These are phyloP conservation scores for Blumeria hordei DNA, from an alignment of 2,329 filamentous ascomycete genomes.

Conservation along the genomic window DNA sequence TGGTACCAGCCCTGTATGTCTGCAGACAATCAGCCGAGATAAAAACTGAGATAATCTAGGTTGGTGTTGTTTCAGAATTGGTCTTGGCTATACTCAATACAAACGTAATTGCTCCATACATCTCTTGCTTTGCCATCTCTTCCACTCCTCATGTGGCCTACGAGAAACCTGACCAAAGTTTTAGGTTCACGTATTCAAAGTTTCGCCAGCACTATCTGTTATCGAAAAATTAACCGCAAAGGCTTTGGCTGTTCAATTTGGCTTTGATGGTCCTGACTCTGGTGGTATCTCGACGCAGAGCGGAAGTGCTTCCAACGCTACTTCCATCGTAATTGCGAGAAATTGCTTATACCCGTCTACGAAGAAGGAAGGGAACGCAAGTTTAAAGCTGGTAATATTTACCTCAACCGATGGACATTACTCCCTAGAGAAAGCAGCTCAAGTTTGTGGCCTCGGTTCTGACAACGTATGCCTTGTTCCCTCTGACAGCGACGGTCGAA, in stretches of 20 bases:
- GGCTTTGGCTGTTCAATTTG: constrained; percentile 52
- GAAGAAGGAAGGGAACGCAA: constrained; percentile 46
- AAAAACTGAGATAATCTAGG: constrained; percentile 19
- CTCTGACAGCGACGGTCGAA: constrained; percentile 47
- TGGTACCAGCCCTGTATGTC: constrained; percentile 54
- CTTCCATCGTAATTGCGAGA: constrained; percentile 65
- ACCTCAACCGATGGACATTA: constrained; percentile 85
- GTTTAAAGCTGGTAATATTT: constrained; percentile 52
- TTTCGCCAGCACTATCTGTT: constrained; percentile 67
- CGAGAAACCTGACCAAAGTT: constrained; percentile 3
- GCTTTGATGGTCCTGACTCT: constrained; percentile 40
- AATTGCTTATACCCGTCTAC: constrained; percentile 65
- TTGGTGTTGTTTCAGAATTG: constrained; percentile 66
- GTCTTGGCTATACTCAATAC: constrained; percentile 74
- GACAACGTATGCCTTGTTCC: constrained; percentile 48
- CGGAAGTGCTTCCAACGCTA: constrained; percentile 64
- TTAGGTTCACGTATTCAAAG: constrained; percentile 71
- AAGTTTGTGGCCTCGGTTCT: constrained; percentile 65
- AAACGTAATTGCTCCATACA: constrained; percentile 28
- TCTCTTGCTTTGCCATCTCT: too few relatives aligned
- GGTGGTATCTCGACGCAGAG: constrained; percentile 53
- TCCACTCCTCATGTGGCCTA: not conserved
- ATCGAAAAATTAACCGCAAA: constrained; percentile 67
- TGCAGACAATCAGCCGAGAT: not conserved
- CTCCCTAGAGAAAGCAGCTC: constrained; percentile 82